Base-by-base conservation (phyloP, 805 yeast species). In the Priceomyces medius region DNA sequence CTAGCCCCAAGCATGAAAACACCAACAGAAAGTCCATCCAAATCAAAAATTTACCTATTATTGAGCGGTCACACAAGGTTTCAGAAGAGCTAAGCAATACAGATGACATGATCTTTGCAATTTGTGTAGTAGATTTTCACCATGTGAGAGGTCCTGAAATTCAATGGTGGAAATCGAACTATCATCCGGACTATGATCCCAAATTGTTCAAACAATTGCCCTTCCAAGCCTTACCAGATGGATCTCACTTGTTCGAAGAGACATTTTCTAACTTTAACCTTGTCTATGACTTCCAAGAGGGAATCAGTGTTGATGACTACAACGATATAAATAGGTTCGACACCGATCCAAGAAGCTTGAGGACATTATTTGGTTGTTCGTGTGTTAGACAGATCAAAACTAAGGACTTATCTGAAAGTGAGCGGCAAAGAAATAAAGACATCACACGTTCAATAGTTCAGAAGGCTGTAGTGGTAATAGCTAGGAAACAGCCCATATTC, bases 221-320 rank as follows among this genome's bases (percentile, higher is more conserved):
- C 2, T 93, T 93, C 56, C 97, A 90, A 58, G 95, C 97, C 1
- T 67, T 93, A 17, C 98, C 99, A 0, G 99, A 93, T 63, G 98
- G 98, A 3, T 83, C 95, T 2, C 99, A 93, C 60, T 74, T 90
- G 17, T 91, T 83, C 57, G 95, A 89, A 58, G 98, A 93, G 61
- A 89, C 96, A 0, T 88, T 90, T 56, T 83, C 96, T 18, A 88
- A 88, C 57, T 91, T 91, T 64, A 90, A 96, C 18, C 66, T 91
- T 33, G 74, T 85, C 4, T 86, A 80, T 56, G 88, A 88, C 58
- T 80, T 79, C 39, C 63, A 67, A 20, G 63, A 62, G 21, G 63
- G 69, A 16, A 53, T 52, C 19, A 69, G 79, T 9, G 76, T 81
- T 14, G 80, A 68, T 37, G 61, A 72, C 44, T 62, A 69, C 27